phyloP scores from a whole-genome alignment of 139 green algal genomes.

The Chlamydomonas schloesseri region DNA sequence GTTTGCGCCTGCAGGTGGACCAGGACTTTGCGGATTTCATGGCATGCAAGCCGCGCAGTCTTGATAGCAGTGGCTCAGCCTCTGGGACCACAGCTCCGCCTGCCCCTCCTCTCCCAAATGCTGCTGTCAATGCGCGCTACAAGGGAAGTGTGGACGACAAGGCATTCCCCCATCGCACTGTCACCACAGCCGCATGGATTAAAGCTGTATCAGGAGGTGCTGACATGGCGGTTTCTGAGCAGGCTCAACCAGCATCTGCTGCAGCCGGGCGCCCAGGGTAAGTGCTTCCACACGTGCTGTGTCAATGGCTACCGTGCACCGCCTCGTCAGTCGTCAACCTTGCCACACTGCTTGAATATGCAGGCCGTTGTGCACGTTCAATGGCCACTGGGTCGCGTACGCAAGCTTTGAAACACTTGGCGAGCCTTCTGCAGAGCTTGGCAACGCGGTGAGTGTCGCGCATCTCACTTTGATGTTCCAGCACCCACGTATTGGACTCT shows the following conservation, averaged over 20 bases:
- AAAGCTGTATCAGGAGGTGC: neutral
- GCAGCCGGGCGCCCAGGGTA: neutral
- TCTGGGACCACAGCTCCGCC: neutral
- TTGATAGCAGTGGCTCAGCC: neutral
- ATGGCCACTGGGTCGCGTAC: neutral
- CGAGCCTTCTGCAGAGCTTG: neutral
- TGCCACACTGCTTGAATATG: too few relatives aligned
- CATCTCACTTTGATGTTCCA: neutral
- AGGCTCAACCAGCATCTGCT: too few relatives aligned
- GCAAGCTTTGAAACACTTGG: neutral
- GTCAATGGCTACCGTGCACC: neutral
- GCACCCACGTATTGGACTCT: neutral
- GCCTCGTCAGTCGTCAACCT: too few relatives aligned
- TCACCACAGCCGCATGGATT: slow-evolving; percentile 22
- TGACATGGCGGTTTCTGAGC: too few relatives aligned
- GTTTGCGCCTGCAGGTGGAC: slow-evolving; percentile 29
- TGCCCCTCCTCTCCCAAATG: neutral
- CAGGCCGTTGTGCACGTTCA: slow-evolving; percentile 24
- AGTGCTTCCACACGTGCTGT: neutral
- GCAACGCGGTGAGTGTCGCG: neutral
- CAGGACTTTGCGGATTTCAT: slow-evolving; percentile 33
- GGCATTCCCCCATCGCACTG: slow-evolving; percentile 10
- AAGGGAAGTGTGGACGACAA: neutral
- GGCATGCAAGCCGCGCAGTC: neutral
- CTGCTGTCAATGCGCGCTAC: neutral